Conservation (phyloP, 106 monocot species). For the Chionographis japonica region DNA sequence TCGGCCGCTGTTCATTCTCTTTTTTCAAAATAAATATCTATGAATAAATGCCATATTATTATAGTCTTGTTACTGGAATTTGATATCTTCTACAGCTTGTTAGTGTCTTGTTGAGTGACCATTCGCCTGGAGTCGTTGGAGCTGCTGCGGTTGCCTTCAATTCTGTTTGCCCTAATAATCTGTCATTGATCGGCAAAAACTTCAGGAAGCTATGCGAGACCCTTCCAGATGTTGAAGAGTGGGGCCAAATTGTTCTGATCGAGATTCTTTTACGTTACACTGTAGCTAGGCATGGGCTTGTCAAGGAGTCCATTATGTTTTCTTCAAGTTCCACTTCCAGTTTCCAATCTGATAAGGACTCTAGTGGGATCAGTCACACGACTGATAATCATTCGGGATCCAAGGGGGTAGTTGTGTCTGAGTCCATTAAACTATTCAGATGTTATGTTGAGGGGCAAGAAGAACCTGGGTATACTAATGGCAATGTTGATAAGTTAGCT, state of each 20-base stretch:
- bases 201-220: constrained; percentile 82
- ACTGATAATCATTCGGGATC: constrained; percentile 8
- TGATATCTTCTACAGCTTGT: constrained; percentile 58
- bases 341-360: constrained; percentile 15
- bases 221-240: constrained; percentile 92
- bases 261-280: constrained; percentile 82
- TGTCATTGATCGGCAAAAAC: constrained; percentile 52
- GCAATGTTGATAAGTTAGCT: constrained; percentile 1
- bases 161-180: constrained; percentile 64
- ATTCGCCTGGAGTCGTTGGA: constrained; percentile 80
- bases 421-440: constrained; percentile 25
- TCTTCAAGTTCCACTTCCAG: constrained; percentile 8
- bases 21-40: background rate
- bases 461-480: constrained; percentile 13
- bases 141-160: constrained; percentile 86
- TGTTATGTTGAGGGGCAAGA: constrained; percentile 64
- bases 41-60: background rate
- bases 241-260: constrained; percentile 86
- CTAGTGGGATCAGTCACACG: background rate
- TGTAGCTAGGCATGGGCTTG: constrained; percentile 83
- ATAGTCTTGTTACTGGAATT: background rate
- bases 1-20: constrained; percentile 1
- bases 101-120: constrained; percentile 60
- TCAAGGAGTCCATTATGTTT: constrained; percentile 61
- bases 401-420: constrained; percentile 6